Percentiles rank a stretch among this genome's conserved stretches.
Conservation (phyloP, 768 basidiomycete genomes). For the Mycena galopus region DNA sequence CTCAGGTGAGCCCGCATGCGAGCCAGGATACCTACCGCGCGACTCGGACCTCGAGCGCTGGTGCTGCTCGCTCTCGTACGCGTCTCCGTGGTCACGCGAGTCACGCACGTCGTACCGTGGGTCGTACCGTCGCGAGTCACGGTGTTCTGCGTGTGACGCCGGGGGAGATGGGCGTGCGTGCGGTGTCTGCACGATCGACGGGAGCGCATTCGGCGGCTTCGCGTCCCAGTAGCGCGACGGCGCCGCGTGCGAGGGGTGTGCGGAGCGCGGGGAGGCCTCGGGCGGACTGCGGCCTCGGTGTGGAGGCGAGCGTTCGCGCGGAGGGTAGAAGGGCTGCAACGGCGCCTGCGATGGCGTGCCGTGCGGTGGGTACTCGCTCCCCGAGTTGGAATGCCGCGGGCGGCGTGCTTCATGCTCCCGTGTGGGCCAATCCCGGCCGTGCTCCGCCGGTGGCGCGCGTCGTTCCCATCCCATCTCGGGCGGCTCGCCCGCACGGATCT, state of each 20-base stretch:
- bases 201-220: constrained; percentile 59
- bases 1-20: constrained; percentile 45
- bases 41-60: constrained; percentile 39
- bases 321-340: constrained; percentile 51
- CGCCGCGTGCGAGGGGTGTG: constrained; percentile 51
- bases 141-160: constrained; percentile 56
- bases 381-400: constrained; percentile 47
- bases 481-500: constrained; percentile 56
- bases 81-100: constrained; percentile 44
- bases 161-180: constrained; percentile 52
- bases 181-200: constrained; percentile 46
- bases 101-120: constrained; percentile 70
- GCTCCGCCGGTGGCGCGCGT: constrained; percentile 55
- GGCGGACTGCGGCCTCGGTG: constrained; percentile 64
- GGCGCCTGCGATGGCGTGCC: constrained; percentile 42
- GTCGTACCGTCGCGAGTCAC: constrained; percentile 73
- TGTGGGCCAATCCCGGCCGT: constrained; percentile 33
- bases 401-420: constrained; percentile 55
- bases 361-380: constrained; percentile 51
- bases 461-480: constrained; percentile 74
- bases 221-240: constrained; percentile 71
- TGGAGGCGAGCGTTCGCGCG: constrained; percentile 53
- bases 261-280: constrained; percentile 71
- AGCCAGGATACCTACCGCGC: constrained; percentile 54
- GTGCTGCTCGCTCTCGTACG: constrained; percentile 47